Base-by-base conservation (phyloP, 2,329 filamentous ascomycete species). In the Fusarium irregulare region DNA sequence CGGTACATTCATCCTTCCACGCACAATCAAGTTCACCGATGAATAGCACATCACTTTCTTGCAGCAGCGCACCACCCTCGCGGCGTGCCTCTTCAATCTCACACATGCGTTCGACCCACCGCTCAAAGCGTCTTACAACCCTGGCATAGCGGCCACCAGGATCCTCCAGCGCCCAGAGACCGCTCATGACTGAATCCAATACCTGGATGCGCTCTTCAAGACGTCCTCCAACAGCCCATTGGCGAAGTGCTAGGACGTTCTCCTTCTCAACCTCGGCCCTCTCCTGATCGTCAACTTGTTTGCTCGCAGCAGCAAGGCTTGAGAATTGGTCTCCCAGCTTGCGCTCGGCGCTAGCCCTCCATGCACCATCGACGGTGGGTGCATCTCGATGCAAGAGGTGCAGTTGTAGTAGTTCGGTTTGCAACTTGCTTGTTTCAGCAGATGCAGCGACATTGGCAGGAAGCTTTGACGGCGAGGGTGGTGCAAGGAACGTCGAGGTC, bases 381-480 rank as follows among this genome's bases (percentile, higher is more conserved):
- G 86, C 84, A 56, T 85, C 84, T 67, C 86, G 84, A 76, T 92
- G 89, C 23, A 92, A 77, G 10, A 92, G 80, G 50, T 90, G 88
- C 10, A 92, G 81, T 73, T 91, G 89, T 25, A 92, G 80, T 3
- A 92, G 83, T 75, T 91, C 88, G 3, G 89, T 86, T 76, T 92
- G 90, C 9, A 90, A 80, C 40, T 83, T 84, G 50, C 82, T 83
- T 10, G 84, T 89, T 77, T 89, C 87, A 54, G 86, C 87, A 2
- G 86, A 86, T 28, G 86, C 80, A 56, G 87, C 87, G 16, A 90
- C 79, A 75, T 90, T 90, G 73, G 85, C 82, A 7, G 89, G 87
- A 4, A 87, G 83, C 73, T 90, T 89, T 30, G 86, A 87, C 2
- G 89, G 88, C 4, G 88, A 87, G 0, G 88, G 86, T 1, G 88